phyloP scores from a whole-genome alignment of 306 rosid genomes.

The Acacia crassicarpa region DNA sequence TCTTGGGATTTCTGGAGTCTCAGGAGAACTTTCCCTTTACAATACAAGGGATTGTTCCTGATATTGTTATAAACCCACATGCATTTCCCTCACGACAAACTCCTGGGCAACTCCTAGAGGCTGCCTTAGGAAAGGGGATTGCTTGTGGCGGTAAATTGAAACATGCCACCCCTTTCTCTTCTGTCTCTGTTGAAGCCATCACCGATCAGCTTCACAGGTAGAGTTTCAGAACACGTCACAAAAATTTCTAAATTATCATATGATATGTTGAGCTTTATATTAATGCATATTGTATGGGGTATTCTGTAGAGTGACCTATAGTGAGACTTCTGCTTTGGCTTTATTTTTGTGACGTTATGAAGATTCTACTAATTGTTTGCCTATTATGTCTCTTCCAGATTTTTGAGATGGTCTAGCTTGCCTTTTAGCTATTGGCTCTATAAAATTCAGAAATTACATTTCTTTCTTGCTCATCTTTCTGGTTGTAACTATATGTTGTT shows the following conservation, averaged over 20 bases:
- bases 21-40: conserved; percentile 97
- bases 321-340: conserved; percentile 19
- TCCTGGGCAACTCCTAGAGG: conserved; percentile 95
- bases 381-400: conserved; percentile 6
- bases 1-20: conserved; percentile 85
- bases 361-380: conserved; percentile 9
- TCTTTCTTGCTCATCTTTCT: neutral
- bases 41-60: conserved; percentile 91
- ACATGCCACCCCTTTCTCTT: conserved; percentile 88
- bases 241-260: neutral
- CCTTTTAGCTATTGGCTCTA: conserved; percentile 8
- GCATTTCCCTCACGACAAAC: conserved; percentile 98
- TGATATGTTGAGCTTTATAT: neutral
- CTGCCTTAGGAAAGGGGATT: conserved; percentile 96
- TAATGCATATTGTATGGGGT: conserved; percentile 15
- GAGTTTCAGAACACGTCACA: conserved; percentile 4
- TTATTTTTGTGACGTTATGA: neutral
- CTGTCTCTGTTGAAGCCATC: conserved; percentile 78
- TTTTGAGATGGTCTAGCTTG: conserved; percentile 18
- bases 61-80: conserved; percentile 93
- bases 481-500: neutral
- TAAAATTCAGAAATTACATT: neutral
- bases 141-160: conserved; percentile 66
- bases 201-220: conserved; percentile 92
- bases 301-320: conserved; percentile 16